Percentiles rank a stretch among this genome's conserved stretches.
These are phyloP conservation scores for Pseudocercospora fuligena DNA, from an alignment of 2,329 filamentous ascomycete species.

Conservation along the genomic window DNA sequence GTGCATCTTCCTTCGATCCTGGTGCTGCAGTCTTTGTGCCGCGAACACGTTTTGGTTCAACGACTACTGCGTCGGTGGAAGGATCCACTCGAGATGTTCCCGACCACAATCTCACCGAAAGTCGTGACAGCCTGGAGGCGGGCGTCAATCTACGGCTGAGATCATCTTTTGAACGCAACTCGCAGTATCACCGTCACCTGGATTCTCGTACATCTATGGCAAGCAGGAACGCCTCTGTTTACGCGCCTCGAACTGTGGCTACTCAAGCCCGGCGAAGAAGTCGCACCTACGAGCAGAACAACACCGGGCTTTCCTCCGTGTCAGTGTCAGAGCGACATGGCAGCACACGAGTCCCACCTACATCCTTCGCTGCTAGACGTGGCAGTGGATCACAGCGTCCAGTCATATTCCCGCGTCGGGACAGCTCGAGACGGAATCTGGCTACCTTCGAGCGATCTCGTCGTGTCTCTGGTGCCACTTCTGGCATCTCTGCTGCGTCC, in stretches of 20 bases:
- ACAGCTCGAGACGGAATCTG: conserved; percentile 23
- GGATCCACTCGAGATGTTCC: neutral
- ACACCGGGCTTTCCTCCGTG: neutral
- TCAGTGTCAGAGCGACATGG: conserved; percentile 35
- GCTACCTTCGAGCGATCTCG: conserved; percentile 15
- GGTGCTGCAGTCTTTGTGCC: conserved; percentile 38
- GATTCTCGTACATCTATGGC: neutral
- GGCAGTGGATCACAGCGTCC: conserved; percentile 24
- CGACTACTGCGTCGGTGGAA: conserved; percentile 18
- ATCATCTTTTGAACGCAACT: neutral
- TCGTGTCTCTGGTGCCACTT: neutral
- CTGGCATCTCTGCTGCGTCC: neutral
- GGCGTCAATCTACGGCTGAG: neutral
- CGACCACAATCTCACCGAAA: neutral
- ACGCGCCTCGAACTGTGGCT: neutral
- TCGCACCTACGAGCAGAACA: conserved; percentile 27
- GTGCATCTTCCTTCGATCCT: conserved; percentile 31
- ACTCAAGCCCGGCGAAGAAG: conserved; percentile 24
- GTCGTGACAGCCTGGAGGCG: neutral
- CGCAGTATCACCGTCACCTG: neutral
- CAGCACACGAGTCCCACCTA: conserved; percentile 24
- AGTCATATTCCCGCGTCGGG: conserved; percentile 24
- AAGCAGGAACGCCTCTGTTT: neutral
- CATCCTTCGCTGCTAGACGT: conserved; percentile 16
- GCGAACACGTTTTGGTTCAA: conserved; percentile 31